Evolutionary conservation across 2,329 filamentous ascomycete species (phyloP), one percentile per base, ranked within the genome.

Genomic region (Trichoderma atroviride): DNA sequence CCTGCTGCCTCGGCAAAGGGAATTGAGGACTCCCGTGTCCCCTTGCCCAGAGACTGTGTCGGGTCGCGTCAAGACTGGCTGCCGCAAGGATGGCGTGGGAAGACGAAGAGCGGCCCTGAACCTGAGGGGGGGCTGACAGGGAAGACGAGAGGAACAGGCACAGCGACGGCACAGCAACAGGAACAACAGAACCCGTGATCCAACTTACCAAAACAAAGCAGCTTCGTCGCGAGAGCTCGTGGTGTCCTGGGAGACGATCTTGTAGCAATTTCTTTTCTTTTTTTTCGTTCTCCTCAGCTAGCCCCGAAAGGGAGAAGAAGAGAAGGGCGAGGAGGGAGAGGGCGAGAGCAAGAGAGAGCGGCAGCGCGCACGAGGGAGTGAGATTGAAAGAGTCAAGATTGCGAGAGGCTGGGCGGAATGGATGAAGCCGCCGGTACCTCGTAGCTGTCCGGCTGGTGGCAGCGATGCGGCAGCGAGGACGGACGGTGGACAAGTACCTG

Each of bases 1-100:
- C 63, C 31, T 59, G 68, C 60, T 65, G 68, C 68, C 68, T 69
- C 68, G 68, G 68, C 57, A 69, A 69, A 68, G 55, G 61, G 68
- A 59, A 43, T 58, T 55, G 19, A 56, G 43, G 27, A 31, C 52
- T 65, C 62, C 61, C 57, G 57, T 24, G 33, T 66, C 37, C 55
- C 63, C 63, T 58, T 58, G 63, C 63, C 53, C 57, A 60, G n/a
- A 13, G n/a, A 56, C 56, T 14, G 47, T 68, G 47, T 68, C 65
- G 65, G 56, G 65, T 68, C 62, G 62, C 53, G 33, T 35, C 33
- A 0, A 27, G 27, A 27, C 31, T 58, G n/a, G n/a, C n/a, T n/a
- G n/a, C n/a, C n/a, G n/a, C n/a, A n/a, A n/a, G n/a, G n/a, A n/a
- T n/a, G n/a, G n/a, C n/a, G 53, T 19, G 55, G 40, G 55, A 67